Evolutionary conservation across 2,329 filamentous ascomycete genomes (phyloP).

Genomic region (Verruconis gallopava): DNA sequence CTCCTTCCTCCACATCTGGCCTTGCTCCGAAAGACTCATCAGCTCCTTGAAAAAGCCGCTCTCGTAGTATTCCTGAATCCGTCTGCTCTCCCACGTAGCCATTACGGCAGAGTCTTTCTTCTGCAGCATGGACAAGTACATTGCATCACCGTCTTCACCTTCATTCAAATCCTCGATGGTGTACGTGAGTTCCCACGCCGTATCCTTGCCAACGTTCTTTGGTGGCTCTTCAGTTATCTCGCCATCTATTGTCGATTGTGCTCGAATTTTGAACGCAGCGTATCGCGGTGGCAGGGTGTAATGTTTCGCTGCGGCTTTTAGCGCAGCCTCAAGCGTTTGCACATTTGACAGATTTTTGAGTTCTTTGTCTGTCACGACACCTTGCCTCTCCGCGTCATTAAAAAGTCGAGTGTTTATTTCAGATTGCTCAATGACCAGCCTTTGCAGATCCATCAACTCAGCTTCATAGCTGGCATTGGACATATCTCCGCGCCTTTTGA

Average conservation of each 20-base stretch:
- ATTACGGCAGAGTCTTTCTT: conserved; percentile 24
- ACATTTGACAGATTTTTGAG: conserved; percentile 1
- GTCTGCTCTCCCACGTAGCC: conserved; percentile 26
- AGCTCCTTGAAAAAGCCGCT: conserved; percentile 30
- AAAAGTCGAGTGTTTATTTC: not conserved
- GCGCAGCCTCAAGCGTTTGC: not conserved
- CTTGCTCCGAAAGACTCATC: conserved; percentile 37
- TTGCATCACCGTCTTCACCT: conserved; percentile 27
- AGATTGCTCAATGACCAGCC: too few species aligned
- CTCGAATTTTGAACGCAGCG: conserved; percentile 57
- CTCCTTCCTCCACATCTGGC: conserved; percentile 47
- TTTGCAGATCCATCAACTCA: conserved; percentile 1
- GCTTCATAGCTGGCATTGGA: not conserved
- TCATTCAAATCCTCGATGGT: conserved; percentile 49
- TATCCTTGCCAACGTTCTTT: conserved; percentile 30
- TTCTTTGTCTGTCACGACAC: not conserved
- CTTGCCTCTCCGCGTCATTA: not conserved
- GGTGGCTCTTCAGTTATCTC: conserved; percentile 48
- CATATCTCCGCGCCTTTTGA: too few species aligned
- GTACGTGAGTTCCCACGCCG: conserved; percentile 65
- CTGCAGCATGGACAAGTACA: conserved; percentile 36
- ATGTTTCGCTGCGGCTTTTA: conserved; percentile 4
- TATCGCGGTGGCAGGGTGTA: conserved; percentile 22
- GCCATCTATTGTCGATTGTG: conserved; percentile 61
- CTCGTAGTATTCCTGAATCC: conserved; percentile 28